Evolutionary conservation across 2,329 filamentous ascomycete species (phyloP).

Genomic region (Trichophyton equinum): DNA sequence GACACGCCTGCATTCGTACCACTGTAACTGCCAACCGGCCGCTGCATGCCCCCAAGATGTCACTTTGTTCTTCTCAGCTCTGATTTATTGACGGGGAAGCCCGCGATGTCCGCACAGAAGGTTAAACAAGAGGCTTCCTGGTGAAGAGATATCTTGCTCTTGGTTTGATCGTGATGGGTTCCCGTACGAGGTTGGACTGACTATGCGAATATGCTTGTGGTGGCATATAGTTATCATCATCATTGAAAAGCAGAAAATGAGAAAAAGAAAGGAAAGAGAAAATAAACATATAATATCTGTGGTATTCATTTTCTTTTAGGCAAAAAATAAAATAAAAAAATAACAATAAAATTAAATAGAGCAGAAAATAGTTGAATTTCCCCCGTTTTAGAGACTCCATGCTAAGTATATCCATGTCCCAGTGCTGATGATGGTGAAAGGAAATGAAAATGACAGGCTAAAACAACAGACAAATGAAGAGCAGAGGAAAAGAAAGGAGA

Average conservation of each 20-base stretch:
- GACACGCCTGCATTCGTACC: too few relatives aligned
- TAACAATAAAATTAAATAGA: neutral
- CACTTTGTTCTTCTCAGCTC: neutral
- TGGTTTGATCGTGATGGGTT: neutral
- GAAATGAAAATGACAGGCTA: neutral
- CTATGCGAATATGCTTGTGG: neutral
- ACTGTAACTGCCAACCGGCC: too few relatives aligned
- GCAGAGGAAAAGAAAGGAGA: neutral
- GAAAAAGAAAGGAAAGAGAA: neutral
- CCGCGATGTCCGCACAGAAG: constrained; percentile 2
- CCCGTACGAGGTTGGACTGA: neutral
- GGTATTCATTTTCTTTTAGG: too few relatives aligned
- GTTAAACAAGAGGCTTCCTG: neutral
- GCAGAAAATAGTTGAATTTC: neutral
- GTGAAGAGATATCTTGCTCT: neutral
- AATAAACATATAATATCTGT: neutral
- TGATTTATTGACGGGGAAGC: neutral
- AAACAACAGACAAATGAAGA: neutral
- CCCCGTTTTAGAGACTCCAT: neutral
- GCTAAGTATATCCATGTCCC: neutral
- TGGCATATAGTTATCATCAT: neutral
- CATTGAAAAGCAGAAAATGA: neutral
- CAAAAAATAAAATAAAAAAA: neutral
- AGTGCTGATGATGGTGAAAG: neutral
- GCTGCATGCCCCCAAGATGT: neutral